A percentile compares a stretch with the other conserved stretches of the same genome.
Conservation (phyloP, 2,329 filamentous ascomycete species). For the Neonectria magnoliae region DNA sequence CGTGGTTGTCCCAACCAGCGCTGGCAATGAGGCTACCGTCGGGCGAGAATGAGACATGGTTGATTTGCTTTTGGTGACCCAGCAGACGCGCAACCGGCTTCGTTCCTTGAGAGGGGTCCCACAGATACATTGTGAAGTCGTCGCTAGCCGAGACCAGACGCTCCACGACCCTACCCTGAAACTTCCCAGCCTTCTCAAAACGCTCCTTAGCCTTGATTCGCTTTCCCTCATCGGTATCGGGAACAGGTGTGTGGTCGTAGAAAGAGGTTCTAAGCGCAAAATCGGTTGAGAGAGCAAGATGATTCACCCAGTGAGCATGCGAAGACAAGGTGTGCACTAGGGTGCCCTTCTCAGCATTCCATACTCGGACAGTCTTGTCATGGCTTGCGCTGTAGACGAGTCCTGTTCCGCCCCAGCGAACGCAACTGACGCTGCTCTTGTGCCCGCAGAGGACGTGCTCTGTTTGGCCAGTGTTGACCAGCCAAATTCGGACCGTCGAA, state of each 20-base stretch:
- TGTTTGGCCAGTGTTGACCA: constrained; percentile 78
- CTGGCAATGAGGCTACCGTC: constrained; percentile 90
- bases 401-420: constrained; percentile 93
- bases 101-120: constrained; percentile 80
- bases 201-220: constrained; percentile 79
- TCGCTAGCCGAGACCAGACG: constrained; percentile 90
- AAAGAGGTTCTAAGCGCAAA: constrained; percentile 87
- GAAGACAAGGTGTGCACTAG: constrained; percentile 81
- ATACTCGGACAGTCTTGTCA: constrained; percentile 92
- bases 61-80: constrained; percentile 97
- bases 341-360: constrained; percentile 83
- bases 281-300: constrained; percentile 92
- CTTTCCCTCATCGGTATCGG: constrained; percentile 75
- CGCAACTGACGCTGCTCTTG: constrained; percentile 87
- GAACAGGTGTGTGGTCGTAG: constrained; percentile 81
- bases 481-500: constrained; percentile 87
- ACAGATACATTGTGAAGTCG: constrained; percentile 96
- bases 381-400: constrained; percentile 86
- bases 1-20: constrained; percentile 92
- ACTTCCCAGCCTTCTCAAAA: constrained; percentile 85
- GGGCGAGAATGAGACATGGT: constrained; percentile 93
- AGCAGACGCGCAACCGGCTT: constrained; percentile 89
- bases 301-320: constrained; percentile 96
- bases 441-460: constrained; percentile 89
- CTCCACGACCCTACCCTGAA: constrained; percentile 82